A percentile compares a stretch with the other conserved stretches of the same genome.
Conservation (phyloP, 1,284 basidiomycete species). For the Malassezia sp. region DNA sequence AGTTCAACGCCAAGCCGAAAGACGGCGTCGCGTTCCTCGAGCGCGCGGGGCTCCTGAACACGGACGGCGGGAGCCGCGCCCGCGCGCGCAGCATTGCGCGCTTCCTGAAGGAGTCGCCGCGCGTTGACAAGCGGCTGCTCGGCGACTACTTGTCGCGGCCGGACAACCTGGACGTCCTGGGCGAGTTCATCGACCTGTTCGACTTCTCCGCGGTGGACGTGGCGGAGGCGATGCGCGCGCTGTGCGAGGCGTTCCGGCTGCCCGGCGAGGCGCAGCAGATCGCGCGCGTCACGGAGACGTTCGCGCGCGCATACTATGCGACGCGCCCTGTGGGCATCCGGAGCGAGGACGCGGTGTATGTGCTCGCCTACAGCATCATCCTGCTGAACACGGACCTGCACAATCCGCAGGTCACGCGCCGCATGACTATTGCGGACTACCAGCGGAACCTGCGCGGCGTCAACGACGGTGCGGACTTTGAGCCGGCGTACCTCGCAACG, state of each 20-base stretch:
- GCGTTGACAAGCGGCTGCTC: constrained; percentile 82
- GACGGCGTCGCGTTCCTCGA: constrained; percentile 64
- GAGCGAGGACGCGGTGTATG: constrained; percentile 83
- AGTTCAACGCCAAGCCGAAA: constrained; percentile 94
- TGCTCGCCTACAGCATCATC: constrained; percentile 89
- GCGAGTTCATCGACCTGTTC: constrained; percentile 76
- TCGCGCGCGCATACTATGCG: constrained; percentile 80
- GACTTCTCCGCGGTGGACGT: constrained; percentile 84
- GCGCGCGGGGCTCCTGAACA: constrained; percentile 51
- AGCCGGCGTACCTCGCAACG: constrained; percentile 67
- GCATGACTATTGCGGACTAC: constrained; percentile 93
- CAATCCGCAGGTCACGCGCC: constrained; percentile 95
- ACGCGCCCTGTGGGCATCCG: constrained; percentile 79
- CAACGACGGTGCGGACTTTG: constrained; percentile 76
- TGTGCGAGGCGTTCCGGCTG: constrained; percentile 84
- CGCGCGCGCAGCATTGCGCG: constrained; percentile 52
- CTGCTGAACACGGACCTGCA: constrained; percentile 97
- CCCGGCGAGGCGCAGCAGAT: constrained; percentile 96
- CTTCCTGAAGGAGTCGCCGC: constrained; percentile 74
- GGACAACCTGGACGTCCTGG: constrained; percentile 72
- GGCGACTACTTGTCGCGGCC: constrained; percentile 88
- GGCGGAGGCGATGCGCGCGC: constrained; percentile 85
- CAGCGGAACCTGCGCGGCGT: constrained; percentile 82
- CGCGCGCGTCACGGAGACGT: constrained; percentile 81
- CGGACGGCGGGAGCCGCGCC: constrained; percentile 49